Percentiles rank a stretch among this genome's conserved stretches.
Conservation (phyloP, 768 basidiomycete genomes). For the Agaricus subrufescens region DNA sequence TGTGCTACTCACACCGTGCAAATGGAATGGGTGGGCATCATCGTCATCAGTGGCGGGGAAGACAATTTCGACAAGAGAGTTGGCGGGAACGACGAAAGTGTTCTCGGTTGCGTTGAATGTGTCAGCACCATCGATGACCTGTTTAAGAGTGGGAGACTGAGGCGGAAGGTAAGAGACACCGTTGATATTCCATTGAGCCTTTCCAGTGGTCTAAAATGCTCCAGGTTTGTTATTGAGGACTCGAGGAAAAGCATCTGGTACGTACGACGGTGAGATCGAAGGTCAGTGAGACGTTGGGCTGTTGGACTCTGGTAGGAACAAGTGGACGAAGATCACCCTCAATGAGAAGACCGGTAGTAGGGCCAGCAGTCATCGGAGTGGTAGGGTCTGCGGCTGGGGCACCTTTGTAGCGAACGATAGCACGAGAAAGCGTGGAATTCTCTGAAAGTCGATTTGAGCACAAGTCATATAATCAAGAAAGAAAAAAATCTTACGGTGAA, state of each 20-base stretch:
- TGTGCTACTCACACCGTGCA: conserved; percentile 11
- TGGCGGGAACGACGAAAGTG: conserved; percentile 21
- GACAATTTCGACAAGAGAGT: conserved; percentile 21
- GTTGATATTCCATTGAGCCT: conserved; percentile 28
- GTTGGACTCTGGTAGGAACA: conserved; percentile 13
- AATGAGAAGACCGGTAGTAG: conserved; percentile 19
- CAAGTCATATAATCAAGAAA: too few species aligned
- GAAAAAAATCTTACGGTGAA: conserved; percentile 18
- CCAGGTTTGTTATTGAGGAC: conserved; percentile 6
- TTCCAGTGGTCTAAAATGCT: conserved; percentile 11
- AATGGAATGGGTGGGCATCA: conserved; percentile 13
- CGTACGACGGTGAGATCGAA: conserved; percentile 26
- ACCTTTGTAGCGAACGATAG: conserved; percentile 34
- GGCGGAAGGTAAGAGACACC: conserved; percentile 24
- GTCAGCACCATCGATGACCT: conserved; percentile 21
- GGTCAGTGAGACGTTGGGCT: conserved; percentile 17
- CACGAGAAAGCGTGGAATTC: conserved; percentile 18
- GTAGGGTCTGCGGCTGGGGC: conserved; percentile 30
- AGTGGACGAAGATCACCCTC: conserved; percentile 35
- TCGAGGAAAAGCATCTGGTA: conserved; percentile 10
- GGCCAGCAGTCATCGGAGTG: conserved; percentile 15
- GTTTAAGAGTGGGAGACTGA: conserved; percentile 18
- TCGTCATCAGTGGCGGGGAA: conserved; percentile 22
- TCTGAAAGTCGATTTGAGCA: not conserved
- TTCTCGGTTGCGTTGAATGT: conserved; percentile 23